phyloP scores from a whole-genome alignment of 2,329 filamentous ascomycete genomes.

The Tetracladium maxilliforme region DNA sequence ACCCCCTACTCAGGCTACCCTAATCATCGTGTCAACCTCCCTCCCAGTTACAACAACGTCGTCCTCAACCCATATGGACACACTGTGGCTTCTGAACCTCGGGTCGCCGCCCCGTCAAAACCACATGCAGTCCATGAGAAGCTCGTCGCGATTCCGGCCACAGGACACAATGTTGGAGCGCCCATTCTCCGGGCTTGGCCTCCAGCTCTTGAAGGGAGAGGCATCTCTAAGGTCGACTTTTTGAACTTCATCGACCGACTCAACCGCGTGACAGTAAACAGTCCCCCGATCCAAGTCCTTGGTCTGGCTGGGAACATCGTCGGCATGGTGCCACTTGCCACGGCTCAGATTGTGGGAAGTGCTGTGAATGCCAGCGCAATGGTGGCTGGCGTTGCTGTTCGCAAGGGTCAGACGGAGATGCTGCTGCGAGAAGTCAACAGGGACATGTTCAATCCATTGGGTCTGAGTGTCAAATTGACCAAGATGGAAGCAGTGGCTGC shows the following conservation, averaged over 20 bases:
- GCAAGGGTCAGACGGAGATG: constrained; percentile 11
- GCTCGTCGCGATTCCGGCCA: constrained; percentile 6
- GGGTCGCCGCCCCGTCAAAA: no score
- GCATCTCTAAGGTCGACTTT: constrained; percentile 11
- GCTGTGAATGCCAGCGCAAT: constrained; percentile 9
- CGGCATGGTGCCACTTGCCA: constrained; percentile 13
- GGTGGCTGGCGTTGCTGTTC: constrained; percentile 9
- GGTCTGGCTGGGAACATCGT: constrained; percentile 10
- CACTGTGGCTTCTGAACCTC: no score
- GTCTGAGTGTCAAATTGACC: constrained; percentile 13
- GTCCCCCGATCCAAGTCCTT: constrained; percentile 12
- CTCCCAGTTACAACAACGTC: no score
- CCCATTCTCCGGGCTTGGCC: constrained; percentile 14
- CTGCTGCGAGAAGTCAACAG: constrained; percentile 15
- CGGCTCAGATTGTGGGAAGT: constrained; percentile 7
- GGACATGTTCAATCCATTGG: constrained; percentile 14
- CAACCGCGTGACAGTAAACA: constrained; percentile 17
- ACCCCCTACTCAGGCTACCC: no score
- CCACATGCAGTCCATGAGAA: no score
- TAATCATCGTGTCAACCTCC: no score
- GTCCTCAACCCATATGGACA: no score
- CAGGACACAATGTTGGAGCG: constrained; percentile 1
- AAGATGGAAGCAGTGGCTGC: constrained; percentile 11
- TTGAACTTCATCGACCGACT: constrained; percentile 19
- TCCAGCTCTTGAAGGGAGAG: constrained; percentile 8